These are phyloP conservation scores for Cystobasidiaceae sp. DNA, from an alignment of 1,284 basidiomycete species.

Conservation along the genomic window DNA sequence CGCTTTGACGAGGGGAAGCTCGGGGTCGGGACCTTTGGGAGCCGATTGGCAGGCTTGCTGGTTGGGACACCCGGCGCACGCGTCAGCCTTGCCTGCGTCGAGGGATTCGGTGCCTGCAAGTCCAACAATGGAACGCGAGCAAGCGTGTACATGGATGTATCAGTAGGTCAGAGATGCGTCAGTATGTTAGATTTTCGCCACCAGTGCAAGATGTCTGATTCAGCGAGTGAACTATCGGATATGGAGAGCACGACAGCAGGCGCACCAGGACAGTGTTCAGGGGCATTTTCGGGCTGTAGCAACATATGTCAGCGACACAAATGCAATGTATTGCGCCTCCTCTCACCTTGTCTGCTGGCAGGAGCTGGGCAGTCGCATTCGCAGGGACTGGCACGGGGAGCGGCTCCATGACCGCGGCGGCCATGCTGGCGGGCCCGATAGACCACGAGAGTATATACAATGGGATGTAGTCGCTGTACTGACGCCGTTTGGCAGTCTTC, in stretches of 20 bases:
- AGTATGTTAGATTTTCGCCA: too few relatives aligned
- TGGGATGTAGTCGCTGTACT: too few relatives aligned
- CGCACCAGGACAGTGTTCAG: constrained; percentile 67
- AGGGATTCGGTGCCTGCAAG: constrained; percentile 78
- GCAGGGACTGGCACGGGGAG: constrained; percentile 8
- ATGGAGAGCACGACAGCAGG: too few relatives aligned
- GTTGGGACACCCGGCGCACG: constrained; percentile 92
- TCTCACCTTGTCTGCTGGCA: constrained; percentile 24
- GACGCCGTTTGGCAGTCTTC: too few relatives aligned
- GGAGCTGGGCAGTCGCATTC: neutral
- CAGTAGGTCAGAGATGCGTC: too few relatives aligned
- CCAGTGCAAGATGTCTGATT: too few relatives aligned
- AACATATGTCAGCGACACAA: too few relatives aligned
- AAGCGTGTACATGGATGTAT: too few relatives aligned
- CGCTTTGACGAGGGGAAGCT: constrained; percentile 74
- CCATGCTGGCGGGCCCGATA: neutral
- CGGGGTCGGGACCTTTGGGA: constrained; percentile 84
- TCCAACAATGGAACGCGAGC: too few relatives aligned
- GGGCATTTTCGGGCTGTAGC: constrained; percentile 62
- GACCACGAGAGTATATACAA: too few relatives aligned
- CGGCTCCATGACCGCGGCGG: constrained; percentile 10
- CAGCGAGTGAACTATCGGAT: constrained; percentile 55
- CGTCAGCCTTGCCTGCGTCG: constrained; percentile 81
- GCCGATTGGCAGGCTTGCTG: constrained; percentile 77
- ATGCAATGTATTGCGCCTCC: too few relatives aligned